A percentile compares a stretch with the other conserved stretches of the same genome.
Evolutionary conservation across 176 grass and related monocot species (phyloP).

Genomic region (Oryza nivara): DNA sequence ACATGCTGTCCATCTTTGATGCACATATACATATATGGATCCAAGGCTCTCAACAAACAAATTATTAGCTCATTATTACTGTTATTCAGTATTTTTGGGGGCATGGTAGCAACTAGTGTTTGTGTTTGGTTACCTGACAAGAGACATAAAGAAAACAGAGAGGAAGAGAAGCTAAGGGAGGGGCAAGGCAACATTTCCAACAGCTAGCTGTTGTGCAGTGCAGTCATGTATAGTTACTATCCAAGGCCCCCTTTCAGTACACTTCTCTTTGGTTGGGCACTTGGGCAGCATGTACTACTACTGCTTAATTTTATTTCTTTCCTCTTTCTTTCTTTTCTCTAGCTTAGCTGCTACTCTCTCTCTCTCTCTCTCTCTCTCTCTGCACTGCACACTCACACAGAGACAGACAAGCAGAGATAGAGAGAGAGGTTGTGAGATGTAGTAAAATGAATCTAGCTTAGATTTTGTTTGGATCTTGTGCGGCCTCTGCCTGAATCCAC

Average conservation of each 20-base stretch:
- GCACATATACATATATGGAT: neutral
- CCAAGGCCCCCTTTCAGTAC: slow-evolving; percentile 54
- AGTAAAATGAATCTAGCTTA: slow-evolving; percentile 58
- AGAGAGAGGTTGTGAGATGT: neutral
- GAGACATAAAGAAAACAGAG: slow-evolving; percentile 50
- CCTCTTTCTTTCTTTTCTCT: slow-evolving; percentile 28
- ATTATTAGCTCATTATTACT: slow-evolving; percentile 33
- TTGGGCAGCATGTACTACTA: slow-evolving; percentile 67
- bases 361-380: neutral
- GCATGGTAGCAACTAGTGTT: neutral
- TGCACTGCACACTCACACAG: neutral
- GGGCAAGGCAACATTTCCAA: slow-evolving; percentile 59
- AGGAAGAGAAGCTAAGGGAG: neutral
- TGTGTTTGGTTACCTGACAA: slow-evolving; percentile 54
- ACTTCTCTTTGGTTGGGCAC: slow-evolving; percentile 66
- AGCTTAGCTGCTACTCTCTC: neutral
- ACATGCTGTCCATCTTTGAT: neutral
- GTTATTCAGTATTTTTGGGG: neutral
- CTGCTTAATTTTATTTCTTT: slow-evolving; percentile 18
- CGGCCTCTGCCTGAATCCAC: slow-evolving; percentile 52
- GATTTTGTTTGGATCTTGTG: slow-evolving; percentile 98
- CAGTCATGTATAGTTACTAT: slow-evolving; percentile 83
- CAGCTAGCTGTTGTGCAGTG: slow-evolving; percentile 58
- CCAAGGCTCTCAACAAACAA: slow-evolving; percentile 6
- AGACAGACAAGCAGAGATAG: slow-evolving; percentile 5